A percentile compares a stretch with the other conserved stretches of the same genome.
Evolutionary conservation across 129 eudicot genomes (phyloP).

Genomic region (Flaveria bidentis): DNA sequence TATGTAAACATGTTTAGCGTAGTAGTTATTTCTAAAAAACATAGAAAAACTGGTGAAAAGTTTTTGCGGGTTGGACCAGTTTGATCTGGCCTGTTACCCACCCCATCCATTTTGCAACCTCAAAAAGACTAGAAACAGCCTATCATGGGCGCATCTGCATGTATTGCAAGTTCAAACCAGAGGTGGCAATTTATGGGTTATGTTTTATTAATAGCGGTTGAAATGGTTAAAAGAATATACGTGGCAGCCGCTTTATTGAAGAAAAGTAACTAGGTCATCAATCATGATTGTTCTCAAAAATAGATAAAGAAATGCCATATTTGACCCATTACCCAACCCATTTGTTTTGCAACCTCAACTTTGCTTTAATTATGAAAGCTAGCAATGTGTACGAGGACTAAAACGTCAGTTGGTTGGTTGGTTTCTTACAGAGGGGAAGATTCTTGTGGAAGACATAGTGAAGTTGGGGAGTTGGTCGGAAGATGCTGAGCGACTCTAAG

Average conservation of each 20-base stretch:
- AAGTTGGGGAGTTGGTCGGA: slow-evolving; percentile 65
- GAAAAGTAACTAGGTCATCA: not conserved
- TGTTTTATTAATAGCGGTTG: not conserved
- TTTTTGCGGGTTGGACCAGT: not conserved
- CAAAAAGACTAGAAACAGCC: not conserved
- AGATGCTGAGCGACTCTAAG: slow-evolving; percentile 45
- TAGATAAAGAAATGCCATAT: not conserved
- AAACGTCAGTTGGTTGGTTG: slow-evolving; percentile 9
- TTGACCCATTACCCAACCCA: not conserved
- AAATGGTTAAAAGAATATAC: not conserved
- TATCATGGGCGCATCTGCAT: not conserved
- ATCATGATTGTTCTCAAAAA: not conserved
- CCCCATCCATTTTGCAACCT: not conserved
- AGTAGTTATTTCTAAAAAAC: not conserved
- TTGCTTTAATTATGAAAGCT: not conserved
- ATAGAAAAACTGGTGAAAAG: not conserved
- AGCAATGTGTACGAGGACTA: not conserved
- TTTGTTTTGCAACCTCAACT: not conserved
- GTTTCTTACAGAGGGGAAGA: slow-evolving; percentile 92
- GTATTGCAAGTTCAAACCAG: too few relatives aligned
- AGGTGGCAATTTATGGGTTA: too few relatives aligned
- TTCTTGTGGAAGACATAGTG: slow-evolving; percentile 91
- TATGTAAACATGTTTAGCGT: not conserved
- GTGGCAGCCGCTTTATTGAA: not conserved
- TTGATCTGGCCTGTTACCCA: not conserved